These are phyloP conservation scores for Diplodia scrobiculata DNA, from an alignment of 2,329 filamentous ascomycete species.

Conservation along the genomic window DNA sequence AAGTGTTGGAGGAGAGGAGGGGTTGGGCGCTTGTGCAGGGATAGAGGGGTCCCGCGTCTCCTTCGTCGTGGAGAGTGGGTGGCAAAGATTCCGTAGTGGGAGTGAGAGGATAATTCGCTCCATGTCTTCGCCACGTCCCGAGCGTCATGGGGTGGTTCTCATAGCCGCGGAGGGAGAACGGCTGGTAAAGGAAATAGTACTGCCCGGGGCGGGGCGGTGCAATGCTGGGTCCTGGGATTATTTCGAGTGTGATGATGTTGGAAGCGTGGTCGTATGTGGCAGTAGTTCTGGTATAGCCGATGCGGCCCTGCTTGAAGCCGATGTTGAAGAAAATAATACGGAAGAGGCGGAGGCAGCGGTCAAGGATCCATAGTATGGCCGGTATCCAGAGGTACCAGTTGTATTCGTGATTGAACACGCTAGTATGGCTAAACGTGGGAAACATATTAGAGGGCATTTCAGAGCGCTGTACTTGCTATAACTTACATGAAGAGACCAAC, in stretches of 20 bases:
- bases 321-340: slow-evolving; percentile 52
- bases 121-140: slow-evolving; percentile 35
- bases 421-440: slow-evolving; percentile 44
- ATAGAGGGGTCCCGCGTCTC: background rate
- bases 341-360: slow-evolving; percentile 52
- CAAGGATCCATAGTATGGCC: slow-evolving; percentile 54
- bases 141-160: slow-evolving; percentile 58
- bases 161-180: slow-evolving; percentile 50
- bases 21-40: slow-evolving; percentile 1
- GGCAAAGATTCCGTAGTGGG: background rate
- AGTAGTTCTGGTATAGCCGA: slow-evolving; percentile 41
- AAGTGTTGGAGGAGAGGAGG: background rate
- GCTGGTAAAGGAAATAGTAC: slow-evolving; percentile 56
- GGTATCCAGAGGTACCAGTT: slow-evolving; percentile 56
- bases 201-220: slow-evolving; percentile 49
- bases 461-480: background rate
- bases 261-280: slow-evolving; percentile 50
- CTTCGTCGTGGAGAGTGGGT: background rate
- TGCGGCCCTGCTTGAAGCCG: slow-evolving; percentile 38
- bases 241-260: slow-evolving; percentile 53
- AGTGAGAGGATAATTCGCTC: background rate
- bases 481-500: slow-evolving; percentile 57
- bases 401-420: slow-evolving; percentile 52
- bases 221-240: slow-evolving; percentile 43
- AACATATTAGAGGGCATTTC: slow-evolving; percentile 48